A percentile compares a stretch with the other conserved stretches of the same genome.
Conservation (phyloP, 192 early-diverging fungal species). For the Coemansia sp. region DNA sequence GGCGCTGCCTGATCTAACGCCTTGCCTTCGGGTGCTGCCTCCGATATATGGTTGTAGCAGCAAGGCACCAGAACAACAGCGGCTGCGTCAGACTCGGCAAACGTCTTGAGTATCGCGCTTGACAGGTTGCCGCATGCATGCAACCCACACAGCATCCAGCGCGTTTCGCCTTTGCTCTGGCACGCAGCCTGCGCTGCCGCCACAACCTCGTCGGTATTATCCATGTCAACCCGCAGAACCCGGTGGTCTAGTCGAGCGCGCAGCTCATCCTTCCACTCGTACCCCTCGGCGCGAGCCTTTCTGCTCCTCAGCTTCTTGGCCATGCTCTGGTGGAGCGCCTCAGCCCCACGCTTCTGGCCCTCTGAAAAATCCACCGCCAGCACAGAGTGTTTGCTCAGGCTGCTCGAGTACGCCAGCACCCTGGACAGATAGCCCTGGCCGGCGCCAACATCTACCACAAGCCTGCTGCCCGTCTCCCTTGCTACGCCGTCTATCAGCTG, state of each 20-base stretch:
- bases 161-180: neutral
- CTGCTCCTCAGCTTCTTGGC: conserved; percentile 23
- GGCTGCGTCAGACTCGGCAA: conserved; percentile 58
- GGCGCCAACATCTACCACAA: conserved; percentile 50
- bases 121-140: conserved; percentile 86
- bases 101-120: conserved; percentile 67
- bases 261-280: conserved; percentile 17
- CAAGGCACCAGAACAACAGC: conserved; percentile 73
- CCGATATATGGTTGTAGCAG: conserved; percentile 83
- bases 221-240: conserved; percentile 29
- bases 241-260: conserved; percentile 22
- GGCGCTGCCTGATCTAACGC: neutral
- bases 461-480: conserved; percentile 8
- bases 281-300: conserved; percentile 25
- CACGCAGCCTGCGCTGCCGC: neutral
- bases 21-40: conserved; percentile 18
- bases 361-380: conserved; percentile 42
- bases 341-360: conserved; percentile 42
- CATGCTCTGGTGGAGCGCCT: conserved; percentile 22
- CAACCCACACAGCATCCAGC: conserved; percentile 76
- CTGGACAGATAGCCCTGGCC: conserved; percentile 53
- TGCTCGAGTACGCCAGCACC: conserved; percentile 36
- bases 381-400: conserved; percentile 14
- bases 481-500: conserved; percentile 26
- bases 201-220: conserved; percentile 14